A percentile compares a stretch with the other conserved stretches of the same genome.
These are phyloP conservation scores for Xylariaceae sp. DNA, from an alignment of 2,329 filamentous ascomycete species.

Conservation along the genomic window DNA sequence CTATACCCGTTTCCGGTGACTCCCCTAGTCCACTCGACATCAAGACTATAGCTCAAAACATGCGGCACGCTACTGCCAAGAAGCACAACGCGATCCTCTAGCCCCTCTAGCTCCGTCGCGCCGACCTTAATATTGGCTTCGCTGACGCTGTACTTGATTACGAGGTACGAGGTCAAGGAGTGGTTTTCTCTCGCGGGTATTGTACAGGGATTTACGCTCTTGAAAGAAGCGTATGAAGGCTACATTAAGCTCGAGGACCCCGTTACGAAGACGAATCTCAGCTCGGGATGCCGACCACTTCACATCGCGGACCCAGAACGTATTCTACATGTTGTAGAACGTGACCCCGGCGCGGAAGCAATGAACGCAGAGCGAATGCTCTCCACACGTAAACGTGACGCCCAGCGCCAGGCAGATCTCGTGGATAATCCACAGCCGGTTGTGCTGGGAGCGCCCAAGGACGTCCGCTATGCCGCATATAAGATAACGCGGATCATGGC, in stretches of 20 bases:
- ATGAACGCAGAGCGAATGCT: slow-evolving; percentile 16
- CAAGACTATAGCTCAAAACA: slow-evolving; percentile 24
- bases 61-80: slow-evolving; percentile 35
- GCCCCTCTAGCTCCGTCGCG: slow-evolving; percentile 33
- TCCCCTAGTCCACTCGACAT: too few relatives aligned
- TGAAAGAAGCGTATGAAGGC: slow-evolving; percentile 33
- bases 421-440: slow-evolving; percentile 41
- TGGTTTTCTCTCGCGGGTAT: slow-evolving; percentile 7
- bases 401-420: slow-evolving; percentile 29
- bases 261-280: slow-evolving; percentile 22
- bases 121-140: slow-evolving; percentile 29
- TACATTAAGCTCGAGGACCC: slow-evolving; percentile 26
- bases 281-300: slow-evolving; percentile 7
- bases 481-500: slow-evolving; percentile 30
- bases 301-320: slow-evolving; percentile 29
- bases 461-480: slow-evolving; percentile 33
- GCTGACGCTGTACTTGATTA: slow-evolving; percentile 38
- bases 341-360: slow-evolving; percentile 24
- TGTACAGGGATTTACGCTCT: slow-evolving; percentile 38
- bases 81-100: slow-evolving; percentile 38
- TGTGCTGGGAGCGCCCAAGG: slow-evolving; percentile 36
- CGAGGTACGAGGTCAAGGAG: slow-evolving; percentile 34
- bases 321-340: slow-evolving; percentile 38
- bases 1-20: too few relatives aligned
- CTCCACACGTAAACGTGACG: slow-evolving; percentile 19